phyloP scores from a whole-genome alignment of 2,329 filamentous ascomycete species.

The Cyclaneusma minus region DNA sequence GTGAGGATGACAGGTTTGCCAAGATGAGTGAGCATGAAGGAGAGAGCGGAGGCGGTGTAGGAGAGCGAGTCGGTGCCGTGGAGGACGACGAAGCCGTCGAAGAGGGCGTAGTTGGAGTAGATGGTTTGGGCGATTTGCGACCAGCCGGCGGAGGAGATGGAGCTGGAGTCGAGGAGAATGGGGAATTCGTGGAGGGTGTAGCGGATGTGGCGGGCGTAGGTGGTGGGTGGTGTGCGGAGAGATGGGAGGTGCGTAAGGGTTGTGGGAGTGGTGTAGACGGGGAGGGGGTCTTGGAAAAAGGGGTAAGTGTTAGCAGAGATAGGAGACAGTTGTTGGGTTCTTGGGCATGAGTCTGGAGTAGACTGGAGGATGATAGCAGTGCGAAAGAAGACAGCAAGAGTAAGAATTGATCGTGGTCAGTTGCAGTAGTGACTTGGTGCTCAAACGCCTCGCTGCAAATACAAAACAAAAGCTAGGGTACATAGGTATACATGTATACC shows the following conservation, averaged over 20 bases:
- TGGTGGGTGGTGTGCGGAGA: slow-evolving; percentile 42
- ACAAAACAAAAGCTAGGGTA: too few species aligned
- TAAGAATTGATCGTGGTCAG: too few species aligned
- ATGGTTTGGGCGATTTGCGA: slow-evolving; percentile 44
- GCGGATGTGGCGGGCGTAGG: slow-evolving; percentile 47
- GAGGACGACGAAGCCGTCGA: slow-evolving; percentile 58
- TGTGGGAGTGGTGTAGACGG: slow-evolving; percentile 13
- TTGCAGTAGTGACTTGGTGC: too few species aligned
- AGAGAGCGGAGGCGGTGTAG: slow-evolving; percentile 55
- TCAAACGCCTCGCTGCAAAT: too few species aligned
- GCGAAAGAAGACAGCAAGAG: too few species aligned
- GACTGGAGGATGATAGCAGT: background rate
- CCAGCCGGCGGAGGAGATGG: slow-evolving; percentile 59
- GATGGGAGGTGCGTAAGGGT: slow-evolving; percentile 13
- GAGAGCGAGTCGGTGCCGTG: slow-evolving; percentile 56
- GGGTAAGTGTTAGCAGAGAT: too few species aligned
- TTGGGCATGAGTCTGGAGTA: background rate
- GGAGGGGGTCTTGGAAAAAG: slow-evolving; percentile 17
- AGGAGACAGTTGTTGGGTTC: slow-evolving; percentile 3
- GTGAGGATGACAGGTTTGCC: slow-evolving; percentile 60
- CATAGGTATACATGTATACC: too few species aligned
- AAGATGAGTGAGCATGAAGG: slow-evolving; percentile 58
- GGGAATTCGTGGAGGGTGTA: slow-evolving; percentile 58
- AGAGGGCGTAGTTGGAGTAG: slow-evolving; percentile 49
- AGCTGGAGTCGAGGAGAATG: slow-evolving; percentile 52